Evolutionary conservation across 768 basidiomycete genomes (phyloP).

Genomic region (Termitomyces eurrhizus): DNA sequence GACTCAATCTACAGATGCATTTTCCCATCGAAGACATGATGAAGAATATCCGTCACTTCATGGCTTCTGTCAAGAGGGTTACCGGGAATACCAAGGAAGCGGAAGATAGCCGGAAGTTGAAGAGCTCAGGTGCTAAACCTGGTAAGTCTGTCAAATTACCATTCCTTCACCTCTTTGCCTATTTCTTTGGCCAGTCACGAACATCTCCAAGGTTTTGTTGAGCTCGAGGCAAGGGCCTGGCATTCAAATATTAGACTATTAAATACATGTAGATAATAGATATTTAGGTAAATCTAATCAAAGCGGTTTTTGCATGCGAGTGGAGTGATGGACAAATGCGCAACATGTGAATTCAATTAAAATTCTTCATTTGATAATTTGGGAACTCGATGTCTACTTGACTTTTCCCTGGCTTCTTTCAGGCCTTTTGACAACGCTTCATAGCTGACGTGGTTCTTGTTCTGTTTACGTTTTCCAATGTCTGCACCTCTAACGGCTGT

Average conservation of each 20-base stretch:
- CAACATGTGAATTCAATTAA: not conserved
- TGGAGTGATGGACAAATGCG: not conserved
- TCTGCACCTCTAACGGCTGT: conserved; percentile 37
- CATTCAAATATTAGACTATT: conserved; percentile 80
- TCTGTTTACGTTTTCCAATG: conserved; percentile 47
- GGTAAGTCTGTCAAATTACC: conserved; percentile 27
- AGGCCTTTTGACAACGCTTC: conserved; percentile 33
- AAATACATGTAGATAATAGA: conserved; percentile 22
- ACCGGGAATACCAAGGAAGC: conserved; percentile 67
- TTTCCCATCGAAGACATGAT: conserved; percentile 75
- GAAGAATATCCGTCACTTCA: conserved; percentile 74
- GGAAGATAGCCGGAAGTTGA: conserved; percentile 35
- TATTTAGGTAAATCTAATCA: conserved; percentile 9
- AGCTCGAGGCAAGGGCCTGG: conserved; percentile 88
- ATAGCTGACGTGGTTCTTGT: conserved; percentile 31
- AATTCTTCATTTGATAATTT: not conserved
- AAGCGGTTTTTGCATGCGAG: conserved; percentile 3
- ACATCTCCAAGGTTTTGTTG: conserved; percentile 77
- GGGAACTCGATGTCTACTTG: conserved; percentile 21
- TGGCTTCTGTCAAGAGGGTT: conserved; percentile 67
- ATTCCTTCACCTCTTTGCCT: conserved; percentile 4
- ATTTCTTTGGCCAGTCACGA: conserved; percentile 47
- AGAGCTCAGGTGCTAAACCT: conserved; percentile 43
- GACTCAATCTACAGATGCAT: conserved; percentile 46
- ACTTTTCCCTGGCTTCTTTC: conserved; percentile 33